A percentile compares a stretch with the other conserved stretches of the same genome.
Evolutionary conservation across 2,329 filamentous ascomycete genomes (phyloP).

Genomic region (Stemphylium vesicarium): DNA sequence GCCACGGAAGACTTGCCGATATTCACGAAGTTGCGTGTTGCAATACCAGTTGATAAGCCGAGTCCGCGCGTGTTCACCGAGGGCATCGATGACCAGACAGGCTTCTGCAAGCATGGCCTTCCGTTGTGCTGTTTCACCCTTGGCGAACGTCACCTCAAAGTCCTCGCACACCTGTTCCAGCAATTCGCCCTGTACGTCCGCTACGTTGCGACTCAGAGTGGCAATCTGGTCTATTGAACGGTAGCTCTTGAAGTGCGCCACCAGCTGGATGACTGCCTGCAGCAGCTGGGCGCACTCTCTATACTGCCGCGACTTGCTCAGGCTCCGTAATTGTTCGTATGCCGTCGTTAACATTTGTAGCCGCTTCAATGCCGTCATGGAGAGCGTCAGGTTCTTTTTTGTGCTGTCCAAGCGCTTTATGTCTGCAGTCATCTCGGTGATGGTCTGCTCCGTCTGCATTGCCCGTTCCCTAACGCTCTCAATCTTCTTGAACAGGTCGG

Average conservation of each 20-base stretch:
- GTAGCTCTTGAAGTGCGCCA: slow-evolving; percentile 98
- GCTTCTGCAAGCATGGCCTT: slow-evolving; percentile 79
- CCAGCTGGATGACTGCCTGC: slow-evolving; percentile 94
- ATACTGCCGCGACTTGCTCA: slow-evolving; percentile 88
- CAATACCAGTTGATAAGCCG: slow-evolving; percentile 95
- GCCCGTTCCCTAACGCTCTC: slow-evolving; percentile 89
- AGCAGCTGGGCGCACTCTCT: slow-evolving; percentile 91
- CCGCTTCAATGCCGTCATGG: slow-evolving; percentile 96
- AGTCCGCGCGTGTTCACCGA: slow-evolving; percentile 84
- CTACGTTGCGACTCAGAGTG: slow-evolving; percentile 86
- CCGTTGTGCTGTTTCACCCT: slow-evolving; percentile 76
- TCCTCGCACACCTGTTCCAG: slow-evolving; percentile 99
- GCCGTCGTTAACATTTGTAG: slow-evolving; percentile 98
- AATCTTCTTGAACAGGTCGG: slow-evolving; percentile 90
- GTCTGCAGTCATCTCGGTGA: slow-evolving; percentile 98
- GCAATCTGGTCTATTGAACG: slow-evolving; percentile 98
- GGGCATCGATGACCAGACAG: slow-evolving; percentile 90
- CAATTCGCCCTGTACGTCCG: slow-evolving; percentile 89
- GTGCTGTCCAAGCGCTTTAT: slow-evolving; percentile 97
- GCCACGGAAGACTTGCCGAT: slow-evolving; percentile 91
- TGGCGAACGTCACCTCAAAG: slow-evolving; percentile 94
- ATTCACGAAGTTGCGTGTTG: slow-evolving; percentile 94
- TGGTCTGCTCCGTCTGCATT: slow-evolving; percentile 90
- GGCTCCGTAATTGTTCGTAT: slow-evolving; percentile 90
- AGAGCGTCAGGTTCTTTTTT: slow-evolving; percentile 93